Evolutionary conservation across 768 basidiomycete species (phyloP).

Genomic region (Mycena epipterygia): DNA sequence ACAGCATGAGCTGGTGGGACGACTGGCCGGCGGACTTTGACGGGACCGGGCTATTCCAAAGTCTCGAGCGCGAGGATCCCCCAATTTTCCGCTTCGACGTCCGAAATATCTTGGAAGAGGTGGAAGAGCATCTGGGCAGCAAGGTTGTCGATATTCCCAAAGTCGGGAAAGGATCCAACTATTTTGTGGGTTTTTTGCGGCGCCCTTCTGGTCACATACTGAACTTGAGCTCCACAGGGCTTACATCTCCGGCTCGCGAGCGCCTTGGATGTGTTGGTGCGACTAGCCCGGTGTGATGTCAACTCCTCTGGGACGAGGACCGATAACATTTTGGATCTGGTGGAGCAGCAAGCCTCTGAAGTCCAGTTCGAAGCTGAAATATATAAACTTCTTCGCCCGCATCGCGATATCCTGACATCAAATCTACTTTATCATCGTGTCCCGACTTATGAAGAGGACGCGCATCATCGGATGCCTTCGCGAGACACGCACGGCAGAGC

Average conservation of each 20-base stretch:
- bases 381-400: constrained; percentile 11
- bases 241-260: constrained; percentile 20
- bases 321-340: neutral
- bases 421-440: constrained; percentile 17
- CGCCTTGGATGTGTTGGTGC: constrained; percentile 5
- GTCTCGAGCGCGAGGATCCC: constrained; percentile 4
- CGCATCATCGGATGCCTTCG: no score
- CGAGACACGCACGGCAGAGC: constrained; percentile 5
- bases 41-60: constrained; percentile 25
- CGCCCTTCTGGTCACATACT: neutral
- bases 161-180: constrained; percentile 28
- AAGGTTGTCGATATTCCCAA: constrained; percentile 21
- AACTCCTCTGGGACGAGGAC: constrained; percentile 25
- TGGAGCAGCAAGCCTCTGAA: constrained; percentile 11
- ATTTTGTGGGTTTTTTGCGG: constrained; percentile 15
- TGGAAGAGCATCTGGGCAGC: constrained; percentile 1
- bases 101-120: constrained; percentile 9
- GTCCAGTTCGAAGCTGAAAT: constrained; percentile 25
- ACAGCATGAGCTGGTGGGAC: constrained; percentile 19
- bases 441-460: neutral
- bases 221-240: constrained; percentile 9
- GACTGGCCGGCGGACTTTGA: constrained; percentile 30
- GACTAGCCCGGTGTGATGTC: constrained; percentile 20
- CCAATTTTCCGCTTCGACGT: constrained; percentile 28
- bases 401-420: constrained; percentile 3